Conservation (phyloP, 805 yeast species). For the Candida dendrica region DNA sequence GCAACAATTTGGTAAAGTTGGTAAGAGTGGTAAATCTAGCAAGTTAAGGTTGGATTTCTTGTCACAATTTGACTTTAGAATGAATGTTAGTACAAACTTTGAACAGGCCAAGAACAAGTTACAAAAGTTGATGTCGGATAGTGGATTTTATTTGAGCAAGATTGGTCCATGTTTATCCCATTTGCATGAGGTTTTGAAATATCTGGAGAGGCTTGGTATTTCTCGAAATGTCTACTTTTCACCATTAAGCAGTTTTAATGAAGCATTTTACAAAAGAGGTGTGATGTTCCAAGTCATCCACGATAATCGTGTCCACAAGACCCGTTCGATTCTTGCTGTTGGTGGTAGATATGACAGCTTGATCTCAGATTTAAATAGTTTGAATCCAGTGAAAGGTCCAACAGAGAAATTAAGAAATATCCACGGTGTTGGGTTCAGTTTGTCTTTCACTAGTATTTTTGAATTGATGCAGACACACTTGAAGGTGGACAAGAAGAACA, state of each 20-base stretch:
- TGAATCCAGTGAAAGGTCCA: conserved; percentile 38
- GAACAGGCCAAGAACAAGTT: conserved; percentile 57
- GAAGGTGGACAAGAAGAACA: conserved; percentile 23
- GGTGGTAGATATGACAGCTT: conserved; percentile 91
- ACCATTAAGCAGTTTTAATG: conserved; percentile 81
- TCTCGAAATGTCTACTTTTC: conserved; percentile 51
- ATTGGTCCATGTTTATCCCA: conserved; percentile 60
- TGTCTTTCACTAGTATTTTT: conserved; percentile 66
- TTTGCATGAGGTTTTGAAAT: conserved; percentile 49
- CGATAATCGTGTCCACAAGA: conserved; percentile 40
- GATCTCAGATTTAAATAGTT: conserved; percentile 40
- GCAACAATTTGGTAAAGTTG: conserved; percentile 58
- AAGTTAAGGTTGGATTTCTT: conserved; percentile 51
- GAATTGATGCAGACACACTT: conserved; percentile 42
- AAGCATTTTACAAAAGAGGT: conserved; percentile 70
- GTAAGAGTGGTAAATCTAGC: conserved; percentile 33
- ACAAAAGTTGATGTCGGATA: conserved; percentile 65
- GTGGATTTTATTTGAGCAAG: conserved; percentile 45
- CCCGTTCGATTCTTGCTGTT: conserved; percentile 56
- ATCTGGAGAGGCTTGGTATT: conserved; percentile 53
- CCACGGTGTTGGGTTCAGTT: conserved; percentile 79
- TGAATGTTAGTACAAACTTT: not conserved
- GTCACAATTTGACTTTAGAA: not conserved
- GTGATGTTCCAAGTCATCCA: conserved; percentile 84
- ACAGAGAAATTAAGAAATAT: conserved; percentile 28